Conservation (phyloP, 2,329 filamentous ascomycete genomes). For the Torrubiella hemipterigena region DNA sequence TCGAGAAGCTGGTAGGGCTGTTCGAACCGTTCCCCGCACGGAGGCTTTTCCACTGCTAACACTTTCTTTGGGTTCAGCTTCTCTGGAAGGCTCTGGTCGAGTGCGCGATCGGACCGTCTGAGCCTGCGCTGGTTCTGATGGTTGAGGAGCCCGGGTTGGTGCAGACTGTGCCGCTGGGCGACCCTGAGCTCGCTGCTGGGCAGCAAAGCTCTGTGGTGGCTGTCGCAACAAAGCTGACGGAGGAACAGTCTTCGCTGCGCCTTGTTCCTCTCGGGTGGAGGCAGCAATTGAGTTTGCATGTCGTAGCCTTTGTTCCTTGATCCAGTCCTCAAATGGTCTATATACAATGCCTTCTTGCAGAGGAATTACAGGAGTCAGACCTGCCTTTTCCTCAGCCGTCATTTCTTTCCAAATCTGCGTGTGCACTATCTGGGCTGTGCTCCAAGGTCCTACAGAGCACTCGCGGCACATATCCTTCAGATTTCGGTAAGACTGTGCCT, state of each 20-base stretch:
- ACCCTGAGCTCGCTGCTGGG: constrained; percentile 49
- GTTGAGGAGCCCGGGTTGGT: too few relatives aligned
- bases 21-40: too few relatives aligned
- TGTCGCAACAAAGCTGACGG: constrained; percentile 35
- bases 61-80: too few relatives aligned
- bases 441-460: constrained; percentile 48
- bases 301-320: constrained; percentile 32
- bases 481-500: constrained; percentile 35
- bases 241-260: too few relatives aligned
- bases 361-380: constrained; percentile 51
- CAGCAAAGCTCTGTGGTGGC: constrained; percentile 53
- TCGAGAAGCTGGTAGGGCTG: too few relatives aligned
- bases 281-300: constrained; percentile 17
- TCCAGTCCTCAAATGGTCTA: constrained; percentile 49
- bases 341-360: constrained; percentile 51
- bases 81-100: too few relatives aligned
- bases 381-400: constrained; percentile 55
- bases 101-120: too few relatives aligned
- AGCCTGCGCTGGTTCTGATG: too few relatives aligned
- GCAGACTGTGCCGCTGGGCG: constrained; percentile 22
- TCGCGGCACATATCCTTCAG: constrained; percentile 44
- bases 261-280: too few relatives aligned
- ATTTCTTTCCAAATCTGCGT: constrained; percentile 54
- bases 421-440: constrained; percentile 30
- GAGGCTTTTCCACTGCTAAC: too few relatives aligned